These are phyloP conservation scores for Penicillium fuscoglaucum DNA, from an alignment of 2,329 filamentous ascomycete genomes.

Conservation along the genomic window DNA sequence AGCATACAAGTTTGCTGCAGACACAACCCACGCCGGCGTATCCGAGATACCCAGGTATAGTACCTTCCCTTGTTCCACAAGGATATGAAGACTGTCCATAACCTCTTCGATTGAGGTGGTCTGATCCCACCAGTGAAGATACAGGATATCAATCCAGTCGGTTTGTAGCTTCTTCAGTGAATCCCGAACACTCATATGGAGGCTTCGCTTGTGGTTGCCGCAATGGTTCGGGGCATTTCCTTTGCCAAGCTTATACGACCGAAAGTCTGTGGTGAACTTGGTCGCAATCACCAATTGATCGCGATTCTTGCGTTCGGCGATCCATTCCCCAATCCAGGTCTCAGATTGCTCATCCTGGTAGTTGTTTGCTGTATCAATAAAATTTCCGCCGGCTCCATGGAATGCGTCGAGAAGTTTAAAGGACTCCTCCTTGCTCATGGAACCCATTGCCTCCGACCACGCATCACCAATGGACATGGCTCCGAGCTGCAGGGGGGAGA, in stretches of 20 bases:
- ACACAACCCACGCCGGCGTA: background rate
- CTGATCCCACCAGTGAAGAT: background rate
- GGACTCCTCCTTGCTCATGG: background rate
- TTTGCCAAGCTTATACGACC: background rate
- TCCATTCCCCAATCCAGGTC: background rate
- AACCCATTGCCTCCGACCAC: background rate
- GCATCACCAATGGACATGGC: background rate
- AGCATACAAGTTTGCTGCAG: background rate
- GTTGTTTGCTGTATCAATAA: background rate
- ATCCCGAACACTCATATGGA: background rate
- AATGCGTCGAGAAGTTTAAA: background rate
- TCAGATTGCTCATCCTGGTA: background rate
- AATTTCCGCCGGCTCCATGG: background rate
- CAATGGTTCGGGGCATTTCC: background rate
- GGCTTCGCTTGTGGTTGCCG: background rate
- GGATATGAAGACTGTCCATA: background rate
- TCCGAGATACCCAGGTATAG: background rate
- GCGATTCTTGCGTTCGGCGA: background rate
- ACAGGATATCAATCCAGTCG: background rate
- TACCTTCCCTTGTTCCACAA: background rate
- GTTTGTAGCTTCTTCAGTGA: background rate
- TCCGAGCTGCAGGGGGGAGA: background rate
- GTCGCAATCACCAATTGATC: background rate
- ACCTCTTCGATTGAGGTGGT: background rate
- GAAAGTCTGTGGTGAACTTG: background rate